Conservation (phyloP, 2,329 filamentous ascomycete genomes). For the Fusarium sp. region DNA sequence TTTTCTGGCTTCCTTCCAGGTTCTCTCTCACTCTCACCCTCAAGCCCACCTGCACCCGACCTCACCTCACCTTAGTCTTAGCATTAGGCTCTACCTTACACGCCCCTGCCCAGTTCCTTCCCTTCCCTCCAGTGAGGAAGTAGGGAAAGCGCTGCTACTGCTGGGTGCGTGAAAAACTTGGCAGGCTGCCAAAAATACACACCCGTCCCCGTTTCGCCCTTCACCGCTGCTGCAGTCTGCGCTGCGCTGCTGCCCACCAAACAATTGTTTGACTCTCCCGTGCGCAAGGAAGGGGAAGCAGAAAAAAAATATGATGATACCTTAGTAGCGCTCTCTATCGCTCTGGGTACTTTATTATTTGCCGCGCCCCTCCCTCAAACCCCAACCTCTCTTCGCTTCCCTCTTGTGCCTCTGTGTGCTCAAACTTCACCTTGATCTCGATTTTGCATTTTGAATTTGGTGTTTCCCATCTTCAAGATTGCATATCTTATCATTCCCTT, state of each 20-base stretch:
- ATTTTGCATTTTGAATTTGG: slow-evolving; percentile 34
- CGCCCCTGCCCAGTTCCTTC: slow-evolving; percentile 19
- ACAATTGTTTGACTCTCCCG: slow-evolving; percentile 43
- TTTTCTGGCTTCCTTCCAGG: slow-evolving; percentile 27
- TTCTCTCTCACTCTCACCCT: slow-evolving; percentile 12
- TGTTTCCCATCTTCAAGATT: slow-evolving; percentile 35
- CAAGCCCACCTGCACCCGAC: slow-evolving; percentile 7
- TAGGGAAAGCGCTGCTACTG: slow-evolving; percentile 3
- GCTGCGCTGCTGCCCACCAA: slow-evolving; percentile 43
- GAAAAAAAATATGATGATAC: slow-evolving; percentile 41
- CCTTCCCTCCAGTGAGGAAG: slow-evolving; percentile 20
- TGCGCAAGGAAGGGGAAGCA: slow-evolving; percentile 14
- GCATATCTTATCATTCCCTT: slow-evolving; percentile 30
- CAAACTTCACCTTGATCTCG: slow-evolving; percentile 39
- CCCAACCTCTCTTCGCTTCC: slow-evolving; percentile 41
- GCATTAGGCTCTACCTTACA: slow-evolving; percentile 21
- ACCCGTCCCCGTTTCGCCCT: slow-evolving; percentile 34
- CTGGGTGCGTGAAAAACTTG: slow-evolving; percentile 31
- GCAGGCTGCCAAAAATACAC: slow-evolving; percentile 41
- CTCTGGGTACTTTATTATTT: slow-evolving; percentile 43
- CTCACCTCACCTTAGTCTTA: slow-evolving; percentile 13
- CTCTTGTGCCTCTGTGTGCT: slow-evolving; percentile 38
- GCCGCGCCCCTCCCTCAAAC: slow-evolving; percentile 41
- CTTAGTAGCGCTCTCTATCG: not conserved
- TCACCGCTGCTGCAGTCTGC: slow-evolving; percentile 33